Evolutionary conservation across 345 rosid genomes (phyloP), one percentile per base, ranked within the genome.

Genomic region (Boechera stricta): DNA sequence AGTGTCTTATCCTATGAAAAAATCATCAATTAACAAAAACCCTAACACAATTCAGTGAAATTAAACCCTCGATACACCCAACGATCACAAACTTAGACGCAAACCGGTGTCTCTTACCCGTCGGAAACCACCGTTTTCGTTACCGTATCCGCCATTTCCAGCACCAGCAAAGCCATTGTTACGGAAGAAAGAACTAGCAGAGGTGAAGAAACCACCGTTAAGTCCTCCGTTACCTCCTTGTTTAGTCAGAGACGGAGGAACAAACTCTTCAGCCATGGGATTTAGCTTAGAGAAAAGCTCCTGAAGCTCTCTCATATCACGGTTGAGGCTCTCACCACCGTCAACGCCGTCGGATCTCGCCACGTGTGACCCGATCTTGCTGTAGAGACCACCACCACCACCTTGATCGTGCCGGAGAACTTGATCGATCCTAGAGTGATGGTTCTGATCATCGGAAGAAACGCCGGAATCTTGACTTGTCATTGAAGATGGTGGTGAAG

Each of bases 231-330:
- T 67, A 72, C 54, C 54, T 13, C 73, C 79, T 48, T 74, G 83
- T 54, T 80, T 83, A 72, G 86, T 75, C 9, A 84, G 82, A 0
- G 98, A 93, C 24, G 89, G 92, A 76, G 98, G 98, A 48, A 93
- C 98, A 66, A 93, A 93, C 83, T 91, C 98, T 77, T 85, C 90
- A 24, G 98, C 98, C 97, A 88, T 85, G 68, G 98, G 98, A 55
- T 93, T 93, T 10, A 93, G 93, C 89, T 93, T 93, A 33, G 97
- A 91, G 81, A 93, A 90, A 59, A 93, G 91, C 68, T 93, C 98
- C 64, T 88, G 92, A 65, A 93, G 83, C 79, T 93, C 91, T 77
- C 87, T 89, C 80, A 91, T 87, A 41, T 91, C 91, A 69, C 89
- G 84, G 65, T 85, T 85, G 45, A 57, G 84, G 78, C 81, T 82